Conservation (phyloP, 768 basidiomycete genomes). For the Nevesoporus exiguus region DNA sequence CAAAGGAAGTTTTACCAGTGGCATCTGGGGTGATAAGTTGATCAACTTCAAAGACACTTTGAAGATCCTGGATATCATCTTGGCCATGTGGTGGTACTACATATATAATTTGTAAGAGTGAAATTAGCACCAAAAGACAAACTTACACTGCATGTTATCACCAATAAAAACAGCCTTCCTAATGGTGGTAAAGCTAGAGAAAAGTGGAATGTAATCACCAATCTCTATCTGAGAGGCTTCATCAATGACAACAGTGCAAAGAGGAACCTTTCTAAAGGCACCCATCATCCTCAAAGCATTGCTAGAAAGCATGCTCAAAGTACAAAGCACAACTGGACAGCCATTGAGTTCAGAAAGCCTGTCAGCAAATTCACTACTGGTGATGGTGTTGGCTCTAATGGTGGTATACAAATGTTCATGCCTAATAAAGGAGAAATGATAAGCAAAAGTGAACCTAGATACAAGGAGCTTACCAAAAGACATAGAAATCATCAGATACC, state of each 20-base stretch:
- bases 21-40: constrained; percentile 44
- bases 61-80: constrained; percentile 58
- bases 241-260: constrained; percentile 56
- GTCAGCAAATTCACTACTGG: constrained; percentile 37
- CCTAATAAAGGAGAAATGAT: constrained; percentile 40
- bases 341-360: constrained; percentile 34
- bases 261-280: constrained; percentile 30
- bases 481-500: constrained; percentile 67
- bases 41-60: constrained; percentile 75
- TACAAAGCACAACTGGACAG: constrained; percentile 66
- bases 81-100: constrained; percentile 83
- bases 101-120: constrained; percentile 21
- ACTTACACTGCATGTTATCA: constrained; percentile 62
- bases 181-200: constrained; percentile 33
- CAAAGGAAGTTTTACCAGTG: constrained; percentile 29
- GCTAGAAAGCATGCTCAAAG: constrained; percentile 70
- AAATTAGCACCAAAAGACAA: constrained; percentile 26
- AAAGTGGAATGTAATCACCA: constrained; percentile 48
- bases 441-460: neutral
- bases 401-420: constrained; percentile 72
- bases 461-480: constrained; percentile 51
- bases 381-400: constrained; percentile 49
- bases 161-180: constrained; percentile 62
- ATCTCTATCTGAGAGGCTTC: constrained; percentile 66
- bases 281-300: constrained; percentile 9